phyloP scores from a whole-genome alignment of 208 protist species.

The Porcisia hertigi region DNA sequence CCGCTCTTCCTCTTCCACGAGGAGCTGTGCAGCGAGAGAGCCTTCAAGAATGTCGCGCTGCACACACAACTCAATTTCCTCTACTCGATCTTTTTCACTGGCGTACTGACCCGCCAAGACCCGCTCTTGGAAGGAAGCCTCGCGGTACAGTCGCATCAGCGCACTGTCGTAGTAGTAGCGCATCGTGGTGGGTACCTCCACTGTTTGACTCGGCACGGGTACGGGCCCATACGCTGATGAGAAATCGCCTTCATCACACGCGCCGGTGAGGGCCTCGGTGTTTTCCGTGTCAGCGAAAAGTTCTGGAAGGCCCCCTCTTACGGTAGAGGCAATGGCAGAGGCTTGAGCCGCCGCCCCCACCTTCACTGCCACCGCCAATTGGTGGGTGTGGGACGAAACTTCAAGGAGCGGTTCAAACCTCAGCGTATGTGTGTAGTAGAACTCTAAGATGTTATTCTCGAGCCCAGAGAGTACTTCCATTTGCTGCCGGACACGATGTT shows the following conservation, averaged over 20 bases:
- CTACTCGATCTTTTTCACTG: constrained; percentile 10
- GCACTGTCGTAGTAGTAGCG: constrained; percentile 42
- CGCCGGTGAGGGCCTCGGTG: neutral
- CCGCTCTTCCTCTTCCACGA: constrained; percentile 22
- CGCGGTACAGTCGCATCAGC: constrained; percentile 31
- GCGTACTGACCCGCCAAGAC: constrained; percentile 16
- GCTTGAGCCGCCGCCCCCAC: neutral
- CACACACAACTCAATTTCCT: constrained; percentile 33
- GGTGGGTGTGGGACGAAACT: too few relatives aligned
- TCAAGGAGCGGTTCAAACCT: constrained; percentile 33
- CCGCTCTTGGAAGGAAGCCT: constrained; percentile 5
- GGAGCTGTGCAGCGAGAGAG: constrained; percentile 27
- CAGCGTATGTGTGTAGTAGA: constrained; percentile 61
- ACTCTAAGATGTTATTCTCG: constrained; percentile 53
- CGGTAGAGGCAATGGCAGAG: neutral
- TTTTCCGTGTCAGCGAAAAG: constrained; percentile 17
- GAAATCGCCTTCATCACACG: neutral
- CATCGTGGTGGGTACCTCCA: constrained; percentile 9
- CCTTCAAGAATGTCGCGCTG: constrained; percentile 31
- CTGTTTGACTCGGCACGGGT: neutral
- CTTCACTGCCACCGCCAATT: neutral
- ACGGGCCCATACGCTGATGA: neutral
- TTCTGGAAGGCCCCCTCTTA: neutral
- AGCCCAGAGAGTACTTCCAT: constrained; percentile 13
- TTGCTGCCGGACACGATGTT: constrained; percentile 4